Conservation (phyloP, 306 rosid species). For the Carpinus fangiana region DNA sequence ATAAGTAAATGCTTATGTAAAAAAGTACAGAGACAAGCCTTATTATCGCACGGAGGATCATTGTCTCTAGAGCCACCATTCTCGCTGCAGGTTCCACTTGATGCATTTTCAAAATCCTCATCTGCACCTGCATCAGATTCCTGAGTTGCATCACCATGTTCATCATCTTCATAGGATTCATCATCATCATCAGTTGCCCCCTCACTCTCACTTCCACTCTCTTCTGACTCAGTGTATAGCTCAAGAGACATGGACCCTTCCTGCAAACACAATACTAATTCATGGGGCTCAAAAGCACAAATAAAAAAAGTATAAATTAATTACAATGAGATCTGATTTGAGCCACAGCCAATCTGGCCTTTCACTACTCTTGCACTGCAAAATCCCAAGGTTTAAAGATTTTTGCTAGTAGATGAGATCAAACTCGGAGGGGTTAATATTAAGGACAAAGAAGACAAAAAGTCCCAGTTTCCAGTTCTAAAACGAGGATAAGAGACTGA, state of each 20-base stretch:
- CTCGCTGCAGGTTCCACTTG: slow-evolving; percentile 55
- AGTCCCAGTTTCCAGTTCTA: background rate
- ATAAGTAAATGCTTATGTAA: slow-evolving; percentile 20
- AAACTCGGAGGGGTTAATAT: background rate
- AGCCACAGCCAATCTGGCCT: background rate
- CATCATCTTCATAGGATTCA: slow-evolving; percentile 72
- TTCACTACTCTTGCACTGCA: background rate
- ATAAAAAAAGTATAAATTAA: background rate
- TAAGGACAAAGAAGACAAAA: background rate
- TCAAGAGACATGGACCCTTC: slow-evolving; percentile 74
- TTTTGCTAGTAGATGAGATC: background rate
- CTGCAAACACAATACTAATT: slow-evolving; percentile 55
- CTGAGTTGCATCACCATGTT: slow-evolving; percentile 49
- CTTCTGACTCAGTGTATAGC: slow-evolving; percentile 74
- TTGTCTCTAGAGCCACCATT: slow-evolving; percentile 44
- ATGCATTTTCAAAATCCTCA: slow-evolving; percentile 47
- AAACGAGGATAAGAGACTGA: background rate
- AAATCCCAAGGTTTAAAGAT: background rate
- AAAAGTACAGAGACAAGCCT: slow-evolving; percentile 49
- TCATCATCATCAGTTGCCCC: slow-evolving; percentile 72
- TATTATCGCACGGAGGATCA: slow-evolving; percentile 34
- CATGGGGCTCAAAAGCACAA: slow-evolving; percentile 31
- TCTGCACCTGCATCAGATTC: slow-evolving; percentile 61
- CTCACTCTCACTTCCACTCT: slow-evolving; percentile 72
- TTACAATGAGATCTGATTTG: background rate